A percentile compares a stretch with the other conserved stretches of the same genome.
Evolutionary conservation across 208 protist genomes (phyloP).

Genomic region (Tritrichomonas musculus): DNA sequence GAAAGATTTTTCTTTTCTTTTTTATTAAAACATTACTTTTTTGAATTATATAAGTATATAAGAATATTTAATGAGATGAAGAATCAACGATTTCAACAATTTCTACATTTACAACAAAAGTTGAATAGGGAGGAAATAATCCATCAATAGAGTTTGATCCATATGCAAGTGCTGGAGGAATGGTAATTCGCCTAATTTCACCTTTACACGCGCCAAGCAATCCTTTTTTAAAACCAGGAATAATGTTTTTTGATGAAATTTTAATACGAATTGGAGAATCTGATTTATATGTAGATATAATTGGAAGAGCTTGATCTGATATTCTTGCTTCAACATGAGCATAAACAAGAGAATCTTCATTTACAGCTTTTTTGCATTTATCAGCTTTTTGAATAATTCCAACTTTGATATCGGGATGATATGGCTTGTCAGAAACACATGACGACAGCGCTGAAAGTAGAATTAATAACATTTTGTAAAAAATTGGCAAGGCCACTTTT

Average conservation of each 20-base stretch:
- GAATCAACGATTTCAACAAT: neutral
- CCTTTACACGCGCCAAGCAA: neutral
- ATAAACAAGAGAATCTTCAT: neutral
- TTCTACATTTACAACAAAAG: neutral
- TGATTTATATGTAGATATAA: neutral
- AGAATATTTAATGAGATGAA: too few relatives aligned
- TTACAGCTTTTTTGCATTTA: neutral
- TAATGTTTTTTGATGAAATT: neutral
- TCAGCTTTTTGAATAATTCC: neutral
- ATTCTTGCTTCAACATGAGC: neutral
- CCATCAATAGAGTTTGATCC: neutral
- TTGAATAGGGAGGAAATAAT: neutral
- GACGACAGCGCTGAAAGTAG: too few relatives aligned
- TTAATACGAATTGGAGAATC: neutral
- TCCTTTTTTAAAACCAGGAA: neutral
- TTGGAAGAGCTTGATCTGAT: neutral
- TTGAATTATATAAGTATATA: too few relatives aligned
- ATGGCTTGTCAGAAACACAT: neutral
- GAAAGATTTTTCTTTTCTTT: too few relatives aligned
- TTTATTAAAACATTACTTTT: too few relatives aligned
- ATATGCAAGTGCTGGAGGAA: neutral
- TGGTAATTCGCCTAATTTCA: neutral
- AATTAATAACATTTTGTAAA: too few relatives aligned
- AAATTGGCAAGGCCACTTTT: too few relatives aligned
- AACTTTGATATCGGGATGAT: neutral